Evolutionary conservation across 2,329 filamentous ascomycete genomes (phyloP).

Genomic region (Trichoderma arundinaceum): DNA sequence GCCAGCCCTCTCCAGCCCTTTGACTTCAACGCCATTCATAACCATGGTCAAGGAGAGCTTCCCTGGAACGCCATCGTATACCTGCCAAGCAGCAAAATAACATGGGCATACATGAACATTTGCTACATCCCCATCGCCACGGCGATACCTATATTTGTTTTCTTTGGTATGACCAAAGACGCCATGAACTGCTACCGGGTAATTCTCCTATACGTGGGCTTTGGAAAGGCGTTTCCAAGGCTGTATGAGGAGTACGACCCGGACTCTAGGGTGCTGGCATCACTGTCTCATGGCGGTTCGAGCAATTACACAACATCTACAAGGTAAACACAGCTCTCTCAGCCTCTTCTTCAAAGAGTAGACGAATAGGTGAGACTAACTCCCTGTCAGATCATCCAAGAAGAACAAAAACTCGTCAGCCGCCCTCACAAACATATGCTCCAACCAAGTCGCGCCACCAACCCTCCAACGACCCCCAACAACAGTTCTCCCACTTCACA

Average conservation of each 20-base stretch:
- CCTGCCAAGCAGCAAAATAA: slow-evolving; percentile 49
- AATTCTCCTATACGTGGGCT: slow-evolving; percentile 47
- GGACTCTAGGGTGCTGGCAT: slow-evolving; percentile 38
- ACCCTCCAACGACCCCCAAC: not conserved
- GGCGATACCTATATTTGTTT: slow-evolving; percentile 55
- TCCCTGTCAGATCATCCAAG: not conserved
- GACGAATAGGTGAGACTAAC: not conserved
- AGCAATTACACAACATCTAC: slow-evolving; percentile 11
- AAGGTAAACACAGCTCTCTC: not conserved
- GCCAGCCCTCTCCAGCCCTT: slow-evolving; percentile 44
- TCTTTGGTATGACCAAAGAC: slow-evolving; percentile 63
- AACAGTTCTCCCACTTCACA: slow-evolving; percentile 6
- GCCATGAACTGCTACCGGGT: slow-evolving; percentile 57
- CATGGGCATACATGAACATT: slow-evolving; percentile 51
- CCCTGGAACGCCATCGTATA: slow-evolving; percentile 57
- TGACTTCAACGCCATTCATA: slow-evolving; percentile 52
- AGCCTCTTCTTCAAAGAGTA: not conserved
- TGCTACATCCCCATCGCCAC: slow-evolving; percentile 57
- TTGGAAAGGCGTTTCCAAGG: slow-evolving; percentile 52
- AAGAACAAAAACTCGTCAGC: slow-evolving; percentile 29
- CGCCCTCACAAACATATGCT: slow-evolving; percentile 16
- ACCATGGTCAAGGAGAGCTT: slow-evolving; percentile 38
- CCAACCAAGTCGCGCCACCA: slow-evolving; percentile 6
- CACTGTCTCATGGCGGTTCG: slow-evolving; percentile 10
- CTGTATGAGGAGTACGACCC: slow-evolving; percentile 50